phyloP scores from a whole-genome alignment of 176 grass and related monocot genomes.

The Oryza meridionalis region DNA sequence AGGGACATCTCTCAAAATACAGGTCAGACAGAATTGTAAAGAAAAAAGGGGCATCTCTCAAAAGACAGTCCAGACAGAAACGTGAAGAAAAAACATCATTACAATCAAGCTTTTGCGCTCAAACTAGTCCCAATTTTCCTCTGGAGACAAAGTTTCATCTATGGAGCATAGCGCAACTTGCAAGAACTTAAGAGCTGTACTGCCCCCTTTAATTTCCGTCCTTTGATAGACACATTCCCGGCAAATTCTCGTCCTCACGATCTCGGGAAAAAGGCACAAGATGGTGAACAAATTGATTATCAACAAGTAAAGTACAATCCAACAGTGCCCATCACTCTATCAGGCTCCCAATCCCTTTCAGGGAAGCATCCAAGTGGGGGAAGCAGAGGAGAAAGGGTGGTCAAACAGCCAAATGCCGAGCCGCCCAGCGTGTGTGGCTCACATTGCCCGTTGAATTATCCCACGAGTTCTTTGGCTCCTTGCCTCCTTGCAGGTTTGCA shows the following conservation, averaged over 20 bases:
- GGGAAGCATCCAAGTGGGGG: constrained; percentile 39
- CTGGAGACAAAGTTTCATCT: not conserved
- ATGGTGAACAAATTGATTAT: not conserved
- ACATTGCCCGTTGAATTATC: constrained; percentile 30
- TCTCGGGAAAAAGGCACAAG: not conserved
- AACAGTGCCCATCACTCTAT: not conserved
- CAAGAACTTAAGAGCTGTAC: not conserved
- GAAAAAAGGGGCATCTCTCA: no score
- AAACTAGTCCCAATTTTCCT: not conserved
- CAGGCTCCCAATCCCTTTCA: constrained; percentile 23
- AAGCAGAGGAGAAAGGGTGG: constrained; percentile 4
- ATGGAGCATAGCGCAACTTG: not conserved
- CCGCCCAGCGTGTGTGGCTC: constrained; percentile 39
- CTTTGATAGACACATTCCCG: not conserved
- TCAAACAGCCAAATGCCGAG: constrained; percentile 28
- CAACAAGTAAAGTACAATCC: not conserved
- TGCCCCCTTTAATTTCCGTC: not conserved
- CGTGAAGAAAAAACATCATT: not conserved
- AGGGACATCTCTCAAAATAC: not conserved
- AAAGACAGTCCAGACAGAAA: not conserved
- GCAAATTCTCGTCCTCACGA: not conserved
- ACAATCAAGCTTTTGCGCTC: not conserved
- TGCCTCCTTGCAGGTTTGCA: not conserved
- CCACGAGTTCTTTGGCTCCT: constrained; percentile 8
- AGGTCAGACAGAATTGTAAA: not conserved